Percentiles rank a stretch among this genome's conserved stretches.
phyloP scores from a whole-genome alignment of 2,329 filamentous ascomycete species.

The Alternaria consortialis region DNA sequence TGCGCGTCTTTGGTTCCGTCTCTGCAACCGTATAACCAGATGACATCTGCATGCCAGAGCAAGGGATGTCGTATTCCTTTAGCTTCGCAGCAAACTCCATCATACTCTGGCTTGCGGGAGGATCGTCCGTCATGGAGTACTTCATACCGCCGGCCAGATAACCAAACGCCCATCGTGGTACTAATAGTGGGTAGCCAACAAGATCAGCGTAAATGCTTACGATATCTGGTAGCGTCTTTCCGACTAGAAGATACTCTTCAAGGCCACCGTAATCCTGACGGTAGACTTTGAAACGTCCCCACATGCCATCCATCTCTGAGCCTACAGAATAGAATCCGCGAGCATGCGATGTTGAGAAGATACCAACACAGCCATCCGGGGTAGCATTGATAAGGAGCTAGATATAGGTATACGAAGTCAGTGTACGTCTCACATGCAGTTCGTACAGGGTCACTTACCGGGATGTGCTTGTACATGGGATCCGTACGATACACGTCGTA shows the following conservation, averaged over 20 bases:
- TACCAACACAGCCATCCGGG: slow-evolving; percentile 69
- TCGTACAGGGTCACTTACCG: slow-evolving; percentile 36
- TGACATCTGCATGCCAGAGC: slow-evolving; percentile 76
- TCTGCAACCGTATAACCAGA: slow-evolving; percentile 76
- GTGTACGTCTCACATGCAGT: too few relatives aligned
- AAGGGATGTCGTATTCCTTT: slow-evolving; percentile 72
- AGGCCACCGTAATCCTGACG: slow-evolving; percentile 76
- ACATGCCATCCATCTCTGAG: slow-evolving; percentile 77
- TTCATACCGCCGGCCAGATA: slow-evolving; percentile 75
- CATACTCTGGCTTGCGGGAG: slow-evolving; percentile 64
- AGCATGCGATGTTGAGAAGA: slow-evolving; percentile 73
- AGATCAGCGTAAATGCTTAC: slow-evolving; percentile 72
- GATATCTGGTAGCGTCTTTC: slow-evolving; percentile 71
- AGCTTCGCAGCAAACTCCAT: slow-evolving; percentile 69
- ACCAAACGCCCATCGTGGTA: slow-evolving; percentile 76
- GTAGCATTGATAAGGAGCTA: slow-evolving; percentile 72
- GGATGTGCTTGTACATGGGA: slow-evolving; percentile 79
- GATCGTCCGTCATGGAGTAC: slow-evolving; percentile 66
- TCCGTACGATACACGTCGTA: slow-evolving; percentile 77
- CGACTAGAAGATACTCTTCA: slow-evolving; percentile 75
- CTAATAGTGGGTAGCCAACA: slow-evolving; percentile 72
- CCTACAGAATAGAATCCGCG: slow-evolving; percentile 73
- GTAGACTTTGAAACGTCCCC: slow-evolving; percentile 78
- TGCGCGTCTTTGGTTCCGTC: slow-evolving; percentile 72
- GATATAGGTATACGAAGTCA: too few relatives aligned